Evolutionary conservation across 208 protist species (phyloP), one percentile per base, ranked within the genome.

Genomic region (Leishmania tropica): DNA sequence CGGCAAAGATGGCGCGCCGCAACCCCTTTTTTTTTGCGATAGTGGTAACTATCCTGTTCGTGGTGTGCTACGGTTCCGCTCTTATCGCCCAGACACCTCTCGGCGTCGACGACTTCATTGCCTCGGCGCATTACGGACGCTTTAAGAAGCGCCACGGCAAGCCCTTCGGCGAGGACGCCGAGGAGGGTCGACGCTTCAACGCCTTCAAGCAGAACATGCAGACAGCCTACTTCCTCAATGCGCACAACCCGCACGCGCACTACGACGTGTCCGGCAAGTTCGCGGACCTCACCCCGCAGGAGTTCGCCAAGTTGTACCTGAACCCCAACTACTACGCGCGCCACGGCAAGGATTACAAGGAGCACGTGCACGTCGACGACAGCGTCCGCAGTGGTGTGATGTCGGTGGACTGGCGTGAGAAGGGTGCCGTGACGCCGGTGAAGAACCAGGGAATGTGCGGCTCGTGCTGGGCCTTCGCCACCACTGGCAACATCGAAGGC

Each of bases 381-480:
- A 80, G 79, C 45, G 35, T 51, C 19, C 80, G 64, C 31, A 74
- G 37, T 19, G 42, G 56, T 51, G 17, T 65, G 67, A 3, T 31
- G 79, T 40, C 77, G 58, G 56, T 65, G 58, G 97, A 99, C 88
- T 99, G 97, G 98, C 91, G 95, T 62, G 62, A 90, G 65, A 74
- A 96, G 42, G 92, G 92, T 68, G 94, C 91, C 35, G 97, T 99
- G 72, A 97, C 96, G 11, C 84, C 76, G 13, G 97, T 99, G 68
- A 99, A 99, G 94, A 86, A 99, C 85, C 98, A 99, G 88, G 96
- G 96, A 65, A 81, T 83, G 62, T 99, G 98, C 90, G 99, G 98
- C 83, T 98, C 95, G 35, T 99, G 98, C 90, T 99, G 98, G 98
- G 84, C 98, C 74, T 99, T 99, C 95, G 96, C 94, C 15, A 89